Base-by-base conservation (phyloP, 208 protist genomes). In the Leishmania martiniquensis region DNA sequence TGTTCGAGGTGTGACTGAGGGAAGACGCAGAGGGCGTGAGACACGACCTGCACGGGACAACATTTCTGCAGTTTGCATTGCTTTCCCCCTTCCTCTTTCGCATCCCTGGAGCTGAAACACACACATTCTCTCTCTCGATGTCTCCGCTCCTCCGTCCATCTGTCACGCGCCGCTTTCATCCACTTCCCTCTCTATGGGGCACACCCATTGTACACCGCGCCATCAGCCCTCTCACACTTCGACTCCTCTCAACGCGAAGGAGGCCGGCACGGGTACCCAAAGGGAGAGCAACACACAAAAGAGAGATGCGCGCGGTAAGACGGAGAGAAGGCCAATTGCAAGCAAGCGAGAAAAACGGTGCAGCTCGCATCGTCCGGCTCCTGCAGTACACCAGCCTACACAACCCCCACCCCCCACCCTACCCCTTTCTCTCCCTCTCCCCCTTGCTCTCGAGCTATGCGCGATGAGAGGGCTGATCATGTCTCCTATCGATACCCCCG, bases 401-500 rank as follows among this genome's bases (percentile, higher is more conserved):
- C 54, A 22, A 5, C 57, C 10, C 17, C 15, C 4, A 1, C 15
- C 10, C 37, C 25, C 29, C 6, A 7, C 25, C 1, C 25, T 6
- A 63, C 17, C 54, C 15, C 60, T 13, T 67, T 3, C n/a, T 29
- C 22, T 17, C 37, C 34, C 20, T 12, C 60, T 34, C 2, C n/a
- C 60, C 32, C 25, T 44, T 17, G 34, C 34, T n/a, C n/a, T n/a
- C n/a, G n/a, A 44, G 37, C 37, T n/a, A n/a, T n/a, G 60, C 20
- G 60, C 34, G n/a, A 22, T n/a, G 57, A 67, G 1, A 80, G 55
- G 68, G 42, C 39, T n/a, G 13, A 37, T 12, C 67, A 54, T 51
- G 44, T 22, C 73, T 65, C 60, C 68, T n/a, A 79, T 42, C 77
- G 47, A 34, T 13, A 25, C 60, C 39, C 44, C 55, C 20, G 66